Conservation (phyloP, 345 rosid genomes). For the Euclidium syriacum region DNA sequence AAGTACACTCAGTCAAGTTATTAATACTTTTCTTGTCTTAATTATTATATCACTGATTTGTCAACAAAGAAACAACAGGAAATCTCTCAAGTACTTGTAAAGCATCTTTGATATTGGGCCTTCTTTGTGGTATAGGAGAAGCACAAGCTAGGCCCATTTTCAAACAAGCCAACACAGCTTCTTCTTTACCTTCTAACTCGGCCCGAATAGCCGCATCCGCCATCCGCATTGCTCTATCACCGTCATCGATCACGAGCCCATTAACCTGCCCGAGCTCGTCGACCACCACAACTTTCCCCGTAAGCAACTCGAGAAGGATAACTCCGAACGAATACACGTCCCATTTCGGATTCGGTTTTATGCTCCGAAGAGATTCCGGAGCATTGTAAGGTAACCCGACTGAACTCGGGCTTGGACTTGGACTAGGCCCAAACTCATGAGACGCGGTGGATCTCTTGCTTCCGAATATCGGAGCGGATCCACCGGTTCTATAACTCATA, state of each 20-base stretch:
- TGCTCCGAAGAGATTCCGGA: conserved; percentile 76
- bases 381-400: conserved; percentile 67
- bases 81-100: conserved; percentile 69
- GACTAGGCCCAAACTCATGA: conserved; percentile 49
- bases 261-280: conserved; percentile 90
- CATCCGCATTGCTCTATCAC: conserved; percentile 55
- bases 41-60: conserved; percentile 10
- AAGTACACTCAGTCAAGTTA: conserved; percentile 23
- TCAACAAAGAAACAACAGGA: conserved; percentile 29
- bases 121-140: conserved; percentile 73
- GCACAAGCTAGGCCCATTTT: conserved; percentile 80
- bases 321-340: conserved; percentile 84
- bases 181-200: conserved; percentile 85
- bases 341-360: conserved; percentile 87
- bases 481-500: conserved; percentile 54
- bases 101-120: conserved; percentile 81
- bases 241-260: conserved; percentile 66
- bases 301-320: conserved; percentile 67
- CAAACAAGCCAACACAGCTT: conserved; percentile 70
- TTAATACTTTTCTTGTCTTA: conserved; percentile 1
- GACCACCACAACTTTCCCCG: conserved; percentile 62
- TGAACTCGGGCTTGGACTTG: conserved; percentile 51
- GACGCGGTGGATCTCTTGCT: conserved; percentile 72
- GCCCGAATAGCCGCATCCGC: conserved; percentile 62
- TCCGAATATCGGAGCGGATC: conserved; percentile 66